phyloP scores from a whole-genome alignment of 495 filamentous ascomycete species.

The Thozetella sp. region DNA sequence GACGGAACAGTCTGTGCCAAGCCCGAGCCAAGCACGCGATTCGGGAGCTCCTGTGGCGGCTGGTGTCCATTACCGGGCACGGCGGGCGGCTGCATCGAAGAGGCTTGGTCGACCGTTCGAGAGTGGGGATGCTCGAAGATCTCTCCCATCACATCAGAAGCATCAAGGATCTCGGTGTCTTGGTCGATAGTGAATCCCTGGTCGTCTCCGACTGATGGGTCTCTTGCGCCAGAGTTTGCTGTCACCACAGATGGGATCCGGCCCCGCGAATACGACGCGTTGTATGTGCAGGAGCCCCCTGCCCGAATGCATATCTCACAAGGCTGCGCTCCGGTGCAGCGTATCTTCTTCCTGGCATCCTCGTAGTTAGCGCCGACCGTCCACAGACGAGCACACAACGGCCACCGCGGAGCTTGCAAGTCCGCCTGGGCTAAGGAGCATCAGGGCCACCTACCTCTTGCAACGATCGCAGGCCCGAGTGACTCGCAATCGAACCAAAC shows the following conservation, averaged over 20 bases:
- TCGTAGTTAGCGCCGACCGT: neutral
- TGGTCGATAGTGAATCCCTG: neutral
- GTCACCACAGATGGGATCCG: constrained; percentile 4
- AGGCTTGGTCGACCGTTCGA: neutral
- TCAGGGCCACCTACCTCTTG: constrained; percentile 28
- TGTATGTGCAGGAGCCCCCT: constrained; percentile 16
- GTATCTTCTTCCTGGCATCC: constrained; percentile 24
- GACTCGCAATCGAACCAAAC: constrained; percentile 18
- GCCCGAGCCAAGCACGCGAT: neutral
- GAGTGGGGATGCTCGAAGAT: constrained; percentile 1
- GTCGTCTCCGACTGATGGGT: neutral
- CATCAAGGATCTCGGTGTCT: neutral
- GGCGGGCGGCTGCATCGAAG: neutral
- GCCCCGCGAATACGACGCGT: constrained; percentile 21
- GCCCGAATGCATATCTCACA: constrained; percentile 20
- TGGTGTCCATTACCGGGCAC: neutral
- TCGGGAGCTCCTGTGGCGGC: neutral
- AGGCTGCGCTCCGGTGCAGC: constrained; percentile 24
- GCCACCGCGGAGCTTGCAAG: no score
- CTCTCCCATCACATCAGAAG: neutral
- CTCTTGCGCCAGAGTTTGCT: neutral
- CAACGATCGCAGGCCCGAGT: constrained; percentile 34
- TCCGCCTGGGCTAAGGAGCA: no score
- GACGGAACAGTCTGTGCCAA: constrained; percentile 17
- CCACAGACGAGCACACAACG: neutral